These are phyloP conservation scores for Capsicum chinense DNA, from an alignment of 257 asterid genomes.

Conservation along the genomic window DNA sequence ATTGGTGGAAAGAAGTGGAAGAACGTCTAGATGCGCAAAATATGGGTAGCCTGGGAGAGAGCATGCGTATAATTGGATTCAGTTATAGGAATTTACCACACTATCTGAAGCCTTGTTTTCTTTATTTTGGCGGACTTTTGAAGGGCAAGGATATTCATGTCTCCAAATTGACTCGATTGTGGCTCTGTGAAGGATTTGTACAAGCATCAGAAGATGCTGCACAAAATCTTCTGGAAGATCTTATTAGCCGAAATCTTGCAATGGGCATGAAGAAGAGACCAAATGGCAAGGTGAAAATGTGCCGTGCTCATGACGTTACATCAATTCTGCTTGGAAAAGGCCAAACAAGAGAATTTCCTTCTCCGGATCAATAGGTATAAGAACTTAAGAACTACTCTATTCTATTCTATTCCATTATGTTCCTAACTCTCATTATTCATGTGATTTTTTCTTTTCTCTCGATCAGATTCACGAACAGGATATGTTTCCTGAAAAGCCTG, in stretches of 20 bases:
- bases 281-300: not conserved
- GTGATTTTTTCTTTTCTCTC: not conserved
- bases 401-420: not conserved
- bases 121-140: slow-evolving; percentile 28
- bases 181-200: slow-evolving; percentile 32
- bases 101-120: slow-evolving; percentile 32
- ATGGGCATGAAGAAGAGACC: not conserved
- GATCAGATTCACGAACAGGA: not conserved
- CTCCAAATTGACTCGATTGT: slow-evolving; percentile 16
- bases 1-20: not conserved
- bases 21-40: not conserved
- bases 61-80: slow-evolving; percentile 25
- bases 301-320: slow-evolving; percentile 17
- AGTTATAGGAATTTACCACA: slow-evolving; percentile 31
- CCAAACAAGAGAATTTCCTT: slow-evolving; percentile 28
- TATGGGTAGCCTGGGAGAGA: not conserved
- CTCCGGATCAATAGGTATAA: not conserved
- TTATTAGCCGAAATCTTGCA: slow-evolving; percentile 31
- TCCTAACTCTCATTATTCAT: not conserved
- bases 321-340: slow-evolving; percentile 21
- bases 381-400: not conserved
- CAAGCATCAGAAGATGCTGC: slow-evolving; percentile 16
- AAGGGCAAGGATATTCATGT: slow-evolving; percentile 21
- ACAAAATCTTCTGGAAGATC: slow-evolving; percentile 10
- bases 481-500: not conserved